These are phyloP conservation scores for Quercus glauca DNA, from an alignment of 306 rosid genomes.

Conservation along the genomic window DNA sequence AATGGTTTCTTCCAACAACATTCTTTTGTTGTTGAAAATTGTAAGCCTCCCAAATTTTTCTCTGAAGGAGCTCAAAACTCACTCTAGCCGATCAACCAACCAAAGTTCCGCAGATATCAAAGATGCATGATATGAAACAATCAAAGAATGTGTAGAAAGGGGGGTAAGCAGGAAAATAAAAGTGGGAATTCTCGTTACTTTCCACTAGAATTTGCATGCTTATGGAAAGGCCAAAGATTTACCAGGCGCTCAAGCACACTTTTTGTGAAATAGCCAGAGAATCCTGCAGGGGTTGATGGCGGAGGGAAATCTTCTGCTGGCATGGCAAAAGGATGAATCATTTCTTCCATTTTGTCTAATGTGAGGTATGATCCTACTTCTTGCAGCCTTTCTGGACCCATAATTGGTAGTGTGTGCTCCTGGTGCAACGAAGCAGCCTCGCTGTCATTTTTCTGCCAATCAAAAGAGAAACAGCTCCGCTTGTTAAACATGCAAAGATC, in stretches of 20 bases:
- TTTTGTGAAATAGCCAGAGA: slow-evolving; percentile 90
- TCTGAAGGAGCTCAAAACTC: slow-evolving; percentile 27
- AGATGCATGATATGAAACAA: neutral
- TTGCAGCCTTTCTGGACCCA: slow-evolving; percentile 98
- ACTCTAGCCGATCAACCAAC: slow-evolving; percentile 24
- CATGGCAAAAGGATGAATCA: slow-evolving; percentile 98
- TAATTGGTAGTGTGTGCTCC: slow-evolving; percentile 89
- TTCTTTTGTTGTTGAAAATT: slow-evolving; percentile 3
- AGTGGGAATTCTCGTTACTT: slow-evolving; percentile 32
- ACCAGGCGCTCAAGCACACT: slow-evolving; percentile 93
- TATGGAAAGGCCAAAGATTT: slow-evolving; percentile 95
- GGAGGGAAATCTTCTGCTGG: slow-evolving; percentile 99
- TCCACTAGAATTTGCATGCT: slow-evolving; percentile 42
- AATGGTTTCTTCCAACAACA: slow-evolving; percentile 18
- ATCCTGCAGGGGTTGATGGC: slow-evolving; percentile 74
- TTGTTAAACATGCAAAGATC: neutral
- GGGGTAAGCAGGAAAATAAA: neutral
- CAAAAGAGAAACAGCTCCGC: slow-evolving; percentile 18
- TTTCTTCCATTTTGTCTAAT: slow-evolving; percentile 79
- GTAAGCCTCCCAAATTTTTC: slow-evolving; percentile 8
- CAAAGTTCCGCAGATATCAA: neutral
- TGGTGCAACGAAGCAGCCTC: slow-evolving; percentile 76
- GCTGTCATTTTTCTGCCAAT: slow-evolving; percentile 60
- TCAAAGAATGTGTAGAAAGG: neutral
- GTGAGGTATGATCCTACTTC: slow-evolving; percentile 79